A percentile compares a stretch with the other conserved stretches of the same genome.
phyloP scores from a whole-genome alignment of 2,329 filamentous ascomycete genomes.

The Diaporthe amygdali region DNA sequence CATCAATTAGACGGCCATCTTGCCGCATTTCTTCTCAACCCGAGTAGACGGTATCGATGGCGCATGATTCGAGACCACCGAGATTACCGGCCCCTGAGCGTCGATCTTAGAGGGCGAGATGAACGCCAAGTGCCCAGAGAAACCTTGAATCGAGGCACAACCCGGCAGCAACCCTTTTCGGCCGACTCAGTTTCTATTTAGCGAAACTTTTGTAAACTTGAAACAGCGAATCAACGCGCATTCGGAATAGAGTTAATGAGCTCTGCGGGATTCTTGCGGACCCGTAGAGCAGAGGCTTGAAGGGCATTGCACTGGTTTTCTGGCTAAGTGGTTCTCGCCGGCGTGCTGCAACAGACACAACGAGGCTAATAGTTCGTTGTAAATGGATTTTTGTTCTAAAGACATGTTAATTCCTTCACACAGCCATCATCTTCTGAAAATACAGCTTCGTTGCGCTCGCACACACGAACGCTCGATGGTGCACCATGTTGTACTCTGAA shows the following conservation, averaged over 20 bases:
- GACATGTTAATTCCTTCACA: no score
- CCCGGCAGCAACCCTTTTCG: neutral
- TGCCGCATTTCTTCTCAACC: neutral
- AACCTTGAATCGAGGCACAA: slow-evolving; percentile 10
- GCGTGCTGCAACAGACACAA: no score
- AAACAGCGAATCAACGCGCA: neutral
- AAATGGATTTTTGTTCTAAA: no score
- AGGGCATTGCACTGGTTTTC: neutral
- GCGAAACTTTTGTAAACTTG: slow-evolving; percentile 14
- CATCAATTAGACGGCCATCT: neutral
- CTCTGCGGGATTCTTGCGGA: neutral
- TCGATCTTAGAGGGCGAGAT: neutral
- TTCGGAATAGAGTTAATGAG: neutral
- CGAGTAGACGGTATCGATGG: neutral
- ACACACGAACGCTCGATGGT: no score
- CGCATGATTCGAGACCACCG: slow-evolving; percentile 15
- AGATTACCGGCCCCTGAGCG: slow-evolving; percentile 5
- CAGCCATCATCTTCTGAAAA: no score
- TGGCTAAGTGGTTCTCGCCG: neutral
- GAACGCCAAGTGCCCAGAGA: slow-evolving; percentile 5
- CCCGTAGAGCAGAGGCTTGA: neutral
- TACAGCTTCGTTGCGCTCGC: no score
- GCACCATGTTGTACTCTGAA: no score
- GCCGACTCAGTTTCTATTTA: neutral
- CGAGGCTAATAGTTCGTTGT: no score